Percentiles rank a stretch among this genome's conserved stretches.
phyloP scores from a whole-genome alignment of 2,329 filamentous ascomycete genomes.

The Paecilomyces sp. region DNA sequence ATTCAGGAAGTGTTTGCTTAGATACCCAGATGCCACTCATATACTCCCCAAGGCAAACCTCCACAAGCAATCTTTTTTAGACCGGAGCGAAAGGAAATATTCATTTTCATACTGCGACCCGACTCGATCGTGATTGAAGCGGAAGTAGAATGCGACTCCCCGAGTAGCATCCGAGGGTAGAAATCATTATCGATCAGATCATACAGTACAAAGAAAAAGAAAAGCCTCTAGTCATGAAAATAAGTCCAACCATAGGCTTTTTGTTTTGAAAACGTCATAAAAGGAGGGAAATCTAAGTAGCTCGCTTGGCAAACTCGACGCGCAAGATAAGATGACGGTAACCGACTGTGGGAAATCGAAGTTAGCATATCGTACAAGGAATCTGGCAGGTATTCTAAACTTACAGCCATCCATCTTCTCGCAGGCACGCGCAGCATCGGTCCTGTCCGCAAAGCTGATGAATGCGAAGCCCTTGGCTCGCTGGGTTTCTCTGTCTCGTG shows the following conservation, averaged over 20 bases:
- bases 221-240: constrained; percentile 16
- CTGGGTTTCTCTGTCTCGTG: constrained; percentile 94
- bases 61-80: not conserved
- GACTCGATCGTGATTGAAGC: constrained; percentile 14
- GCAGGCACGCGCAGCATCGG: constrained; percentile 85
- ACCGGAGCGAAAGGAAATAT: not conserved
- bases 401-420: constrained; percentile 94
- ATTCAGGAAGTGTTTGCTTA: not conserved
- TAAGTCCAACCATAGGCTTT: constrained; percentile 23
- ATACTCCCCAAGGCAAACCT: not conserved
- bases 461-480: constrained; percentile 98
- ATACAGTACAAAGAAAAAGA: constrained; percentile 30
- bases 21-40: not conserved
- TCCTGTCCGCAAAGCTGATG: constrained; percentile 88
- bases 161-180: constrained; percentile 19
- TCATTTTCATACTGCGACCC: constrained; percentile 1
- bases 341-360: constrained; percentile 31
- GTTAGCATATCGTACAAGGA: constrained; percentile 14
- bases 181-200: constrained; percentile 31
- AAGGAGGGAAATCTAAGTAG: constrained; percentile 24
- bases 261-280: constrained; percentile 20
- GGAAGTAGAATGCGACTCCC: constrained; percentile 22
- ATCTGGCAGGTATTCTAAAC: constrained; percentile 18
- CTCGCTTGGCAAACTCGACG: constrained; percentile 46
- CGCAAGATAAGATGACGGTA: constrained; percentile 47